phyloP scores from a whole-genome alignment of 371 early-diverging fungal species.

The Mortierella sp. region DNA sequence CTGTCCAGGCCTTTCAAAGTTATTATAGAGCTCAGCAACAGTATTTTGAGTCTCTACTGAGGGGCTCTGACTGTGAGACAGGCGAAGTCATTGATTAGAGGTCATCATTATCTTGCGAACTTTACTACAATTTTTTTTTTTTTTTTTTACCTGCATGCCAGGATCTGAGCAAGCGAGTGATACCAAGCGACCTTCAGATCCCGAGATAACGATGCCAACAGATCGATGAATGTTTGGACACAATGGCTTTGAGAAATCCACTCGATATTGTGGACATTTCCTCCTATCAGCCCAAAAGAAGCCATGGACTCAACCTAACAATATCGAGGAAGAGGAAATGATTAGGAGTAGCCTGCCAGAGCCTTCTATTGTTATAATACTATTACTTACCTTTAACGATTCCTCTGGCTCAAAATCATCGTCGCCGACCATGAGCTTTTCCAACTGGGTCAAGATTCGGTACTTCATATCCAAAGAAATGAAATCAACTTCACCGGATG shows the following conservation, averaged over 20 bases:
- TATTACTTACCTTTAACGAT: slow-evolving; percentile 16
- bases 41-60: slow-evolving; percentile 16
- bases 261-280: slow-evolving; percentile 41
- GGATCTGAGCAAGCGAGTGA: slow-evolving; percentile 48
- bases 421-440: slow-evolving; percentile 28
- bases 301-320: slow-evolving; percentile 41
- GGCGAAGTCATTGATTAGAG: not conserved
- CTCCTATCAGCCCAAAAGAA: slow-evolving; percentile 40
- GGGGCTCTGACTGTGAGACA: slow-evolving; percentile 17
- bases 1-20: slow-evolving; percentile 33
- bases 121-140: not conserved
- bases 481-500: slow-evolving; percentile 26
- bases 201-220: slow-evolving; percentile 14
- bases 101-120: too few species aligned
- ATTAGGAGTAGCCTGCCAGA: not conserved
- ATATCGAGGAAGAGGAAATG: not conserved
- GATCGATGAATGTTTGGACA: slow-evolving; percentile 17
- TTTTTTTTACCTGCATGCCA: slow-evolving; percentile 39
- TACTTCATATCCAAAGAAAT: slow-evolving; percentile 39
- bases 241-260: slow-evolving; percentile 39
- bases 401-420: slow-evolving; percentile 31
- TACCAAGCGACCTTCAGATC: slow-evolving; percentile 45
- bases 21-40: slow-evolving; percentile 13
- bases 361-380: not conserved
- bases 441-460: slow-evolving; percentile 39